Conservation (phyloP, 1,284 basidiomycete species). For the Sporisorium exsertum region DNA sequence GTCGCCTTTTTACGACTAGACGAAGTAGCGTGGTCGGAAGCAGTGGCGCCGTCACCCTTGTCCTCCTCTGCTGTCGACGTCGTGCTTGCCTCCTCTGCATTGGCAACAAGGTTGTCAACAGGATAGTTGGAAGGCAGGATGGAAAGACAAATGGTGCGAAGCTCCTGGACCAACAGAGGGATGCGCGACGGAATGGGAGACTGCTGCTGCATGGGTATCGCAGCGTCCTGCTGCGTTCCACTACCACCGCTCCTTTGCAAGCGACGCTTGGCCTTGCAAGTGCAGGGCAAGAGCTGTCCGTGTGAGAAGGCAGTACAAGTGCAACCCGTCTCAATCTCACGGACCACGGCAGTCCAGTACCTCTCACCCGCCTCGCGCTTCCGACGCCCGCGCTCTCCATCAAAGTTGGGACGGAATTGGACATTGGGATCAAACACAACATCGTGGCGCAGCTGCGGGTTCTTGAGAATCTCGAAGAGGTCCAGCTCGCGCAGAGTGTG, state of each 20-base stretch:
- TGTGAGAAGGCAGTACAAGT: constrained; percentile 81
- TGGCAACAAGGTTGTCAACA: constrained; percentile 75
- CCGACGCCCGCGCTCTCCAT: constrained; percentile 73
- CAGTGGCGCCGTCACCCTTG: constrained; percentile 1
- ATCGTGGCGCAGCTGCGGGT: constrained; percentile 91
- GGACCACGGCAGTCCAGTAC: constrained; percentile 85
- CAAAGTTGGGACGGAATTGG: constrained; percentile 70
- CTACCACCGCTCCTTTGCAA: constrained; percentile 1
- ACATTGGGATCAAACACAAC: constrained; percentile 78
- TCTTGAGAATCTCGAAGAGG: constrained; percentile 84
- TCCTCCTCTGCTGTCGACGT: constrained; percentile 6
- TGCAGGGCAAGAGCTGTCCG: constrained; percentile 66
- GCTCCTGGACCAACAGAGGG: constrained; percentile 79
- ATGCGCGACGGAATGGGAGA: constrained; percentile 77
- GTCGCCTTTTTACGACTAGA: constrained; percentile 4
- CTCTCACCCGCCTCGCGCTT: constrained; percentile 81
- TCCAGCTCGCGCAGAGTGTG: constrained; percentile 86
- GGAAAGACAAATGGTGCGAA: constrained; percentile 83
- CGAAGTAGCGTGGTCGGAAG: neutral
- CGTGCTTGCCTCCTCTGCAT: constrained; percentile 44
- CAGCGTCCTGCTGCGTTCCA: constrained; percentile 2
- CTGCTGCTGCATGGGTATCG: constrained; percentile 8
- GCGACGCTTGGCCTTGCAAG: constrained; percentile 42
- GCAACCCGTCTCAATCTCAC: constrained; percentile 83
- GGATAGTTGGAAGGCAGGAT: constrained; percentile 74